A percentile compares a stretch with the other conserved stretches of the same genome.
These are phyloP conservation scores for Chaetomium sp. DNA, from an alignment of 2,329 filamentous ascomycete species.

Conservation along the genomic window DNA sequence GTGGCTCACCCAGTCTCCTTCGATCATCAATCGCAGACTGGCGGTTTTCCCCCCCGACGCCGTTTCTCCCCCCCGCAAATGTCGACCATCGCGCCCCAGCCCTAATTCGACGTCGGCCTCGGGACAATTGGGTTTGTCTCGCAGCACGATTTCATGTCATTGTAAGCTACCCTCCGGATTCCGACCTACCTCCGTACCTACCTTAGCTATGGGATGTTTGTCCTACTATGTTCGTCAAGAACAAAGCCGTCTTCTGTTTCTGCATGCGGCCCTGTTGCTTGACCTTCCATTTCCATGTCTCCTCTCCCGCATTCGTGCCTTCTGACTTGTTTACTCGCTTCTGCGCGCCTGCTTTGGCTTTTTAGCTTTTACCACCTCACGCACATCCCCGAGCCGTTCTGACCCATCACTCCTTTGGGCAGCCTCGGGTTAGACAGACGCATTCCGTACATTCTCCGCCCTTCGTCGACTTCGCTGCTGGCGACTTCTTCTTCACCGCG, in stretches of 20 bases:
- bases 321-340: background rate
- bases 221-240: background rate
- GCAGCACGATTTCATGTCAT: constrained; percentile 20
- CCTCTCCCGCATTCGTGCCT: background rate
- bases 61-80: constrained; percentile 7
- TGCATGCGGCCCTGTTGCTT: background rate
- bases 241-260: background rate
- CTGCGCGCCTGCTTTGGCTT: background rate
- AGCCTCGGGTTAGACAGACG: constrained; percentile 1
- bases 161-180: constrained; percentile 16
- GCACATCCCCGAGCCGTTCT: background rate
- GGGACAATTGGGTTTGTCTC: constrained; percentile 23
- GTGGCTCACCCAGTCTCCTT: too few species aligned
- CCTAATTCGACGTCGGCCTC: constrained; percentile 7
- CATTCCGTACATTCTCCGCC: background rate
- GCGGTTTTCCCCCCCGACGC: background rate
- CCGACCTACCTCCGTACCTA: background rate
- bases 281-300: too few species aligned
- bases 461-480: too few species aligned
- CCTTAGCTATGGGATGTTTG: background rate
- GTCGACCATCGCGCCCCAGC: constrained; percentile 3
- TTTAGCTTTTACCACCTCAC: constrained; percentile 15
- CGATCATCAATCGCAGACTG: too few species aligned
- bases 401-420: constrained; percentile 19
- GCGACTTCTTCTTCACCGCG: background rate